Base-by-base conservation (phyloP, 441 rosid species). In the Adansonia madagascariensis region DNA sequence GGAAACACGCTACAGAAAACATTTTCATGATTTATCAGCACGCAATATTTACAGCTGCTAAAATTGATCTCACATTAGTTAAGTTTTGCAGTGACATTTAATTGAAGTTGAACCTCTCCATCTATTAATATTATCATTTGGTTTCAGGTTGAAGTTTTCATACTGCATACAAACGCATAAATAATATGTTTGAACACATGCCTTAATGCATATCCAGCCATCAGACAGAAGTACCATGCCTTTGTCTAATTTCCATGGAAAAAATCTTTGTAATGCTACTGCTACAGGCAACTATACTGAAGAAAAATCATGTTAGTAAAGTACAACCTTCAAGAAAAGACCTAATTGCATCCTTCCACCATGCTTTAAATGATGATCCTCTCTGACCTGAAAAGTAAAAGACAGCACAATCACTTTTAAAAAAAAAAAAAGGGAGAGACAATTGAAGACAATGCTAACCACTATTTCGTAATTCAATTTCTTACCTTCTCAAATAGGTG, bases 341-440 rank as follows among this genome's bases (percentile, higher is more conserved):
- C 98, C 99, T 75, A 96, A 83, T 81, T 95, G 98, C 97, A 95
- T 92, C 87, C 98, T 89, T 70, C 98, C 99, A 75, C 97, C 97
- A 78, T 96, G 98, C 89, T 96, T 94, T 63, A 96, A 82, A 88
- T 94, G 98, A 78, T 95, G 99, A 83, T 96, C 98, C 80, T 92
- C 98, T 87, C 88, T 89, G 49, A 96, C 89, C 98, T 92, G 92
- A 84, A 78, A 67, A 35, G 64, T 27, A 24, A 53, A 66, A 63
- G 14, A 69, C 44, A 44, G 57, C 50, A 65, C 8, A 56, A 15
- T 55, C 18, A n/a, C 2, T 69, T 14, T 35, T 31, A 0, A 35
- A 35, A 35, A 35, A 75, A 35, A 12, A 10, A 71, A 46, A 18
- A 17, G 60, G 5, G 39, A 35, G 22, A 79, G 75, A 77, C 11